Conservation (phyloP, 805 yeast genomes). For the Metschnikowia gelsemii region DNA sequence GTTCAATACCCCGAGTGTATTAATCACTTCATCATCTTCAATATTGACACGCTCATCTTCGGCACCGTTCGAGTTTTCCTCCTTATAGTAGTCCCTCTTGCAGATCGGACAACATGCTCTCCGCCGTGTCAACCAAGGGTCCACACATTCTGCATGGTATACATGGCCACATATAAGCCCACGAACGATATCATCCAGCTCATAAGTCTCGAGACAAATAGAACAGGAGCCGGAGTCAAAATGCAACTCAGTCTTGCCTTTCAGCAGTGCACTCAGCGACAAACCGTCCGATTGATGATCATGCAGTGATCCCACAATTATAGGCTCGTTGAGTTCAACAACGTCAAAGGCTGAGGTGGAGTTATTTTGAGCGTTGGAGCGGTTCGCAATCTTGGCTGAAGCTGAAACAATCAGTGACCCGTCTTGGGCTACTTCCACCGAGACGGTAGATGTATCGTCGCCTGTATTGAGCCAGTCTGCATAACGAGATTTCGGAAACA, state of each 20-base stretch:
- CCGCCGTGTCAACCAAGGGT: conserved; percentile 75
- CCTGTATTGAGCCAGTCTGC: conserved; percentile 63
- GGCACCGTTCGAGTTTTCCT: conserved; percentile 9
- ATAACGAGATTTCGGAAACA: conserved; percentile 60
- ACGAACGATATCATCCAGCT: conserved; percentile 62
- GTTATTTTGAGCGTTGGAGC: background rate
- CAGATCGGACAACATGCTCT: conserved; percentile 85
- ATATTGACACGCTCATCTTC: conserved; percentile 1
- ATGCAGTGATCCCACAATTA: conserved; percentile 1
- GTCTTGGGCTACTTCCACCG: conserved; percentile 1
- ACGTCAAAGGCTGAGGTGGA: conserved; percentile 1
- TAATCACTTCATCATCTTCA: conserved; percentile 1
- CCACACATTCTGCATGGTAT: conserved; percentile 75
- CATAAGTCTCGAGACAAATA: conserved; percentile 68
- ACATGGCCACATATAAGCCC: conserved; percentile 82
- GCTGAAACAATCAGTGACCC: conserved; percentile 1
- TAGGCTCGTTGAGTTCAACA: conserved; percentile 7
- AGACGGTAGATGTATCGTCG: conserved; percentile 33
- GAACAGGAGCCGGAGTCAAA: conserved; percentile 73
- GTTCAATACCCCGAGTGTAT: background rate
- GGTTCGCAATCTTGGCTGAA: conserved; percentile 1
- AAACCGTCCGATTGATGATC: conserved; percentile 1
- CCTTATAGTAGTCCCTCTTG: conserved; percentile 60
- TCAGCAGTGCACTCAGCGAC: conserved; percentile 12
- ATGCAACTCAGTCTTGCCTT: conserved; percentile 36